Evolutionary conservation across 805 yeast species (phyloP), one percentile per base, ranked within the genome.

Genomic region (Pichia rugopelliculosa): DNA sequence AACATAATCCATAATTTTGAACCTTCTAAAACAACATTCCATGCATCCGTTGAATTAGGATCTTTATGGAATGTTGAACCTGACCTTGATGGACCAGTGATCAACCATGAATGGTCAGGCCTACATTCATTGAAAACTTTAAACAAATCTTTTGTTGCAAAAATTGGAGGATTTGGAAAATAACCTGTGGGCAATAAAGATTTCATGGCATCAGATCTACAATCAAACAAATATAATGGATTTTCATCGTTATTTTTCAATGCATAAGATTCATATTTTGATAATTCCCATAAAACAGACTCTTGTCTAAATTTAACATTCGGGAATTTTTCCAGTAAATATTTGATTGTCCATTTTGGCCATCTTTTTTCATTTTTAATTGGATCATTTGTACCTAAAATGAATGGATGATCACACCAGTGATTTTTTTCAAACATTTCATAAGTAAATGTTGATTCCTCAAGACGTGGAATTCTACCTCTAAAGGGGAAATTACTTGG

Each of bases 51-150:
- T 40, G 79, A 77, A 60, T 89, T 89, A 8, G 97, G 97, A 59
- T 89, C 97, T 57, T 90, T 89, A 63, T 89, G 97, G 64, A 88
- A 89, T 0, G 95, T 84, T 1, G 95, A 86, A 0, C 96, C 97
- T 8, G 88, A 80, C 42, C 95, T 66, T 20, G 68, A 71, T 2
- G 95, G 89, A 0, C 97, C 97, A 8, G 85, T 74, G 41, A 90
- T 90, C 21, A 89, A 68, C 97, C 97, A 89, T n/a, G 91, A 76
- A 61, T 85, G 84, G 63, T 89, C 96, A 1, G 97, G 97, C 43
- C 96, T 70, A 56, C 85, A 81, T 15, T 66, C 64, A 5, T 53
- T 52, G 15, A 59, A 57, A 11, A 56, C 53, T 22, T 53, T 54
- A 39, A 63, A 58, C n/a, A 79, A 71, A 61, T 87, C 95, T n/a